Percentiles rank a stretch among this genome's conserved stretches.
Evolutionary conservation across 1,284 basidiomycete genomes (phyloP).

Genomic region (Xerocomus minutiporus): DNA sequence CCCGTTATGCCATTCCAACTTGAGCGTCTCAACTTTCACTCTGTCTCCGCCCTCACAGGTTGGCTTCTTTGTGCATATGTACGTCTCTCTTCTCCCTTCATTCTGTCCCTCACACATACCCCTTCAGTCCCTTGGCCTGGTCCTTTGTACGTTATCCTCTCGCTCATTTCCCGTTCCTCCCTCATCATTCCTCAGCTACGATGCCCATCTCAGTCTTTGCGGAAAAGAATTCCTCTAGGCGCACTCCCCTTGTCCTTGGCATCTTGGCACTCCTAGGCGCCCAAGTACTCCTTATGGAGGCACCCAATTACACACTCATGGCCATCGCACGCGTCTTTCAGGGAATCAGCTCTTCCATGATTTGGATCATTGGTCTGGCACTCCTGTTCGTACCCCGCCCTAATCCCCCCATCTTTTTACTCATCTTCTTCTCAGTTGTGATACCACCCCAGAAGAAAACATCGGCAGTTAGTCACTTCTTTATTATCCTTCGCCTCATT

Average conservation of each 20-base stretch:
- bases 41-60: conserved; percentile 57
- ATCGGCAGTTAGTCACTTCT: conserved; percentile 52
- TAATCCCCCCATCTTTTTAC: not conserved
- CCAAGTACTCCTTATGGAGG: conserved; percentile 74
- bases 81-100: conserved; percentile 19
- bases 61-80: conserved; percentile 67
- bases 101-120: not conserved
- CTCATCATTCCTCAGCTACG: conserved; percentile 46
- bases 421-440: conserved; percentile 46
- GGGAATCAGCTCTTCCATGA: conserved; percentile 67
- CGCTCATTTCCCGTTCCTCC: not conserved
- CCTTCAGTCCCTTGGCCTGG: conserved; percentile 44
- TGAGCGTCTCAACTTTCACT: conserved; percentile 47
- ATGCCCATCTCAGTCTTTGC: conserved; percentile 67
- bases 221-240: conserved; percentile 54
- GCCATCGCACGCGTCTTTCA: conserved; percentile 66
- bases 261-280: conserved; percentile 53
- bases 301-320: conserved; percentile 68
- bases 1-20: conserved; percentile 76
- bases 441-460: conserved; percentile 55
- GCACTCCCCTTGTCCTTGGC: conserved; percentile 57
- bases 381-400: conserved; percentile 47
- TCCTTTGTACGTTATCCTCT: conserved; percentile 41
- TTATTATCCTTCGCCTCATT: not conserved
- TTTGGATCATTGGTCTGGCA: conserved; percentile 74